These are phyloP conservation scores for Plasmodium ovale DNA, from an alignment of 169 alveolate genomes.

Conservation along the genomic window DNA sequence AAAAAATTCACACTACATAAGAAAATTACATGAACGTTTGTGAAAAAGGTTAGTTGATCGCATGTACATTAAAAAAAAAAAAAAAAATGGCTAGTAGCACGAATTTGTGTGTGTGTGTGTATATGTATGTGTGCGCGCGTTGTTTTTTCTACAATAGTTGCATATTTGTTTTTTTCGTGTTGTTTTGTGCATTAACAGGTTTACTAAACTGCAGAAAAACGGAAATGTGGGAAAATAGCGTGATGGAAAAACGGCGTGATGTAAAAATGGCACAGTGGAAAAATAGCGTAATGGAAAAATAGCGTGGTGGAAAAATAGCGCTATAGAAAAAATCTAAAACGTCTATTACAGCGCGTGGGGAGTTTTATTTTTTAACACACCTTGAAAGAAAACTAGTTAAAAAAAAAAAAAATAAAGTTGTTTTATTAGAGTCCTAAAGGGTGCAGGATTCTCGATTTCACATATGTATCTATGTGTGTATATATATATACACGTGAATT, in stretches of 20 bases:
- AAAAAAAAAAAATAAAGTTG: background rate
- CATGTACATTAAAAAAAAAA: conserved; percentile 1
- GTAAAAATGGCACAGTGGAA: too few relatives aligned
- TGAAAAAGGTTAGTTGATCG: background rate
- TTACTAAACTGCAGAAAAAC: background rate
- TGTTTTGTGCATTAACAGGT: background rate
- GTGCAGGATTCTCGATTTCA: background rate
- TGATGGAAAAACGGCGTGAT: too few relatives aligned
- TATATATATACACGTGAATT: background rate
- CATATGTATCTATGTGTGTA: background rate
- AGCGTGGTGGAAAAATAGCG: too few relatives aligned
- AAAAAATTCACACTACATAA: too few relatives aligned
- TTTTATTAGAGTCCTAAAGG: background rate
- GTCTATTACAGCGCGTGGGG: background rate
- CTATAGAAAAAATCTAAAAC: too few relatives aligned
- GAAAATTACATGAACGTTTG: background rate
- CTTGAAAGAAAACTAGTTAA: background rate
- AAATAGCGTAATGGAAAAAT: too few relatives aligned
- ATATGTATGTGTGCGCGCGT: conserved; percentile 30
- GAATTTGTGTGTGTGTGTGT: background rate
- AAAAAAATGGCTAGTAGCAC: conserved; percentile 42
- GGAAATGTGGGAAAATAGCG: too few relatives aligned
- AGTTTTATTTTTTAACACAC: background rate
- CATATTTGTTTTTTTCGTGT: background rate
- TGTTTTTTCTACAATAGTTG: conserved; percentile 2